Evolutionary conservation across 2,329 filamentous ascomycete species (phyloP), one percentile per base, ranked within the genome.

Genomic region (Neofusicoccum sp.): DNA sequence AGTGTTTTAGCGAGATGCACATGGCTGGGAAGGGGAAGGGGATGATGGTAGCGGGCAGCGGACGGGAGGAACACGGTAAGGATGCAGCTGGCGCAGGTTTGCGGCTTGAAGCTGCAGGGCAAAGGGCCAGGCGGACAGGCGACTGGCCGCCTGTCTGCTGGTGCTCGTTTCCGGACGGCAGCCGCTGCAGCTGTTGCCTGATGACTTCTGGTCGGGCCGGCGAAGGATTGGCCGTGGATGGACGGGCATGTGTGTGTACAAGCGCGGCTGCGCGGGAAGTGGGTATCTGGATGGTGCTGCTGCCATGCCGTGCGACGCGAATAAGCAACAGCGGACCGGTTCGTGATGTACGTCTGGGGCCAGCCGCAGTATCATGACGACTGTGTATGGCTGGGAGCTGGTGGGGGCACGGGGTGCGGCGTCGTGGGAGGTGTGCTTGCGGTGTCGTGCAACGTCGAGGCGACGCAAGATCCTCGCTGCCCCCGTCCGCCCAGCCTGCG

Each of bases 281-380:
- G 51, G 51, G 51, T 56, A 56, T 56, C 36, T 56, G 7, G 49
- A 43, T 26, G 51, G 28, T n/a, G 38, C 36, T 56, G 51, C 51
- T 4, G 20, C 20, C 20, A 20, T 20, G 20, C 20, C 20, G 51
- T 56, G 51, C 38, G 43, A 56, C 51, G 51, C 33, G 49, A 54
- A 54, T 36, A 54, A 54, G 49, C 49, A 54, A 54, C 49, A 41
- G 49, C 49, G 49, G 49, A 54, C 49, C 49, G 49, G 49, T 54
- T 54, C 51, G 51, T n/a, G 47, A 51, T 20, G 20, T 20, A 20
- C 20, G 20, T 20, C 20, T 20, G 20, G 47, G 30, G 45, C 28
- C 45, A 48, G 49, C 34, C 16, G 49, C 34, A 41, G 49, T n/a
- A 56, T 56, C 51, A 41, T 43, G 51, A 56, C 36, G 51, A 33